Base-by-base conservation (phyloP, 2,329 filamentous ascomycete species). In the Stachybotrys chlorohalonatus region DNA sequence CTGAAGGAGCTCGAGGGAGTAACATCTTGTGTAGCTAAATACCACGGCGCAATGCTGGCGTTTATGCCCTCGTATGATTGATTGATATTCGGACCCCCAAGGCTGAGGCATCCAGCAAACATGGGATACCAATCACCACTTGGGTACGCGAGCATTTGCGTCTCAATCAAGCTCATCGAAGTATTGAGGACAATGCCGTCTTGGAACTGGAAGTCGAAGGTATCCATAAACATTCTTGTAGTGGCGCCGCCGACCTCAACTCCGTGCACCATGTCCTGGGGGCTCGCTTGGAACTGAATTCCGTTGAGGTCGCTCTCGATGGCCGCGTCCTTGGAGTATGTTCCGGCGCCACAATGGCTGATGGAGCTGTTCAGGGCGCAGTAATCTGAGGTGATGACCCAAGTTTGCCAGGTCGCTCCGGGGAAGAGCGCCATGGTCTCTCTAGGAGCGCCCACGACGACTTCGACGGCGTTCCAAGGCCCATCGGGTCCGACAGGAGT, bases 1-100 rank as follows among this genome's bases (percentile, higher is more conserved):
- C 68, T 66, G 55, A 69, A 75, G 1, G 71, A 74, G 55, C 71
- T 73, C 1, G 72, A 74, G 2, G 67, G 64, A 16, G 63, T 71
- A 11, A 57, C 46, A 1, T 60, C 51, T 1, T 64, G 49, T 7
- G 53, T 48, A 54, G 57, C 63, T 11, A 69, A 49, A 47, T 59
- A 64, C n/a, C 66, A 64, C 1, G 67, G 65, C 9, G 64, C 57
- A 7, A 69, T 57, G 57, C 63, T 70, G 31, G 66, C 64, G 47
- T 70, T 68, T 53, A 66, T 63, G 47, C 17, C 8, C 60, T 61
- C 53, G 51, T 68, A 70, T 2, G 58, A 55, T 55, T 66, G 63
- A 49, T 68, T 68, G 49, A 66, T 51, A 5, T 36, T 16, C 0
- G 61, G 57, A 8, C 63, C 66, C 2, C 68, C 68, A 51, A 68